These are phyloP conservation scores for Capronia epimyces DNA, from an alignment of 2,329 filamentous ascomycete species.

Conservation along the genomic window DNA sequence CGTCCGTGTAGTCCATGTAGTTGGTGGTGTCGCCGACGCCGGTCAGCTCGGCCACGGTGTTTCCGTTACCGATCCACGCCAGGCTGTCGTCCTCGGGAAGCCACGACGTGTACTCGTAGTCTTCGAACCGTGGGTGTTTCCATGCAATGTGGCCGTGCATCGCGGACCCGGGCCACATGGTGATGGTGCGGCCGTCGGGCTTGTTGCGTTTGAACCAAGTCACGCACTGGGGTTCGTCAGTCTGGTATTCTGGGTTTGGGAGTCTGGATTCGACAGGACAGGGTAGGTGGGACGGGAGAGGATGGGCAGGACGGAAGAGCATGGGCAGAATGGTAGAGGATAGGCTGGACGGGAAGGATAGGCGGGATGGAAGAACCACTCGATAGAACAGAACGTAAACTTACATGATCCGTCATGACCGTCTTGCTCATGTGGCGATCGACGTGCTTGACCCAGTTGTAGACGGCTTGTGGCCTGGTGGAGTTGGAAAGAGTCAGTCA, in stretches of 20 bases:
- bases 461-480: too few relatives aligned
- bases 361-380: neutral
- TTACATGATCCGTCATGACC: too few relatives aligned
- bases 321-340: neutral
- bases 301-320: too few relatives aligned
- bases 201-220: constrained; percentile 1
- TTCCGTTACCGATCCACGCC: constrained; percentile 2
- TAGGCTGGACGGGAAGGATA: neutral
- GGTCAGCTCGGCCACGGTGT: neutral
- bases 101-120: neutral
- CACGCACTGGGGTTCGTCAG: neutral
- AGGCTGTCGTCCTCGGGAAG: neutral
- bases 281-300: too few relatives aligned
- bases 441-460: too few relatives aligned
- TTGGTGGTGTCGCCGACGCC: neutral
- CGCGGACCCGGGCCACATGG: neutral
- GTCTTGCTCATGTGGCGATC: too few relatives aligned
- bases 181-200: neutral
- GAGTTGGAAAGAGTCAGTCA: too few relatives aligned
- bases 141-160: neutral
- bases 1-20: neutral
- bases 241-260: neutral
- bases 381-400: neutral
- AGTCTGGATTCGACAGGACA: neutral
- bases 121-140: neutral